A percentile compares a stretch with the other conserved stretches of the same genome.
Evolutionary conservation across 192 early-diverging fungal genomes (phyloP).

Genomic region (Gigaspora rosea): DNA sequence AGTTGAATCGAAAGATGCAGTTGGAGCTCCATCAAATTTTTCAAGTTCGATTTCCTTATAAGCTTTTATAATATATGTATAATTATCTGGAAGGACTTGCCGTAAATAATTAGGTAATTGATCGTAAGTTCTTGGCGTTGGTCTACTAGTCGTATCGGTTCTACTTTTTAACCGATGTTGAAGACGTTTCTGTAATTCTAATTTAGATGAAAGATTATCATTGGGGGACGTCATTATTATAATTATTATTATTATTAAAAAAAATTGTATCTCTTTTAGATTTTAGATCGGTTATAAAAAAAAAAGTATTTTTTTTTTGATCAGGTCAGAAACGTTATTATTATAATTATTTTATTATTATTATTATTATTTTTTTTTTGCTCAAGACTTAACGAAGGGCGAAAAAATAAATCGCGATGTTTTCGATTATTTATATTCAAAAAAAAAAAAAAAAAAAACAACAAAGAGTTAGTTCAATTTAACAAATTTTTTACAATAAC

Average conservation of each 20-base stretch:
- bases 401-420: no score
- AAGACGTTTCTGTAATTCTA: constrained; percentile 23
- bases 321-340: no score
- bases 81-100: constrained; percentile 29
- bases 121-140: constrained; percentile 16
- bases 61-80: constrained; percentile 32
- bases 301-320: no score
- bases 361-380: no score
- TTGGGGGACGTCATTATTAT: not conserved
- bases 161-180: constrained; percentile 10
- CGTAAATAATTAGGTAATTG: constrained; percentile 14
- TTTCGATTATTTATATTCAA: no score
- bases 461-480: no score
- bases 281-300: no score
- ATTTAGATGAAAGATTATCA: not conserved
- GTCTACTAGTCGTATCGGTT: constrained; percentile 25
- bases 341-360: no score
- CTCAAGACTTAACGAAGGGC: no score
- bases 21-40: constrained; percentile 4
- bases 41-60: constrained; percentile 27
- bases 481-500: not conserved
- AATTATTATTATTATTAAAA: not conserved
- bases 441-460: no score
- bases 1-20: constrained; percentile 23
- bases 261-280: no score